Conservation (phyloP, 1,284 basidiomycete species). For the Malassezia dermatis region DNA sequence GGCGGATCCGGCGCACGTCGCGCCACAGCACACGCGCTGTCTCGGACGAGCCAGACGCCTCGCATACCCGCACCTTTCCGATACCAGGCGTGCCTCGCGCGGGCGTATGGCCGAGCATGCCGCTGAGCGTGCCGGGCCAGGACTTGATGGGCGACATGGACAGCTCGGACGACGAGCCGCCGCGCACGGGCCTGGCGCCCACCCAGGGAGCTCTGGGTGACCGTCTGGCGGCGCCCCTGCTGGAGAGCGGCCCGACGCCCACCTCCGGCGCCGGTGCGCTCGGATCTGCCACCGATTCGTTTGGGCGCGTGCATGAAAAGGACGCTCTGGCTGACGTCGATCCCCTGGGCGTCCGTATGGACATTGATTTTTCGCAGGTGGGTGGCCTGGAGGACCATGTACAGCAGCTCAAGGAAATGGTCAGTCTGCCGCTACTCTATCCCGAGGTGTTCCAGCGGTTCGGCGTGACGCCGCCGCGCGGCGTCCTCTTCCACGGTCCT, state of each 20-base stretch:
- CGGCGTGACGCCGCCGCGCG: slow-evolving; percentile 85
- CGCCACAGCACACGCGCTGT: slow-evolving; percentile 15
- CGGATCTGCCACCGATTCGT: slow-evolving; percentile 22
- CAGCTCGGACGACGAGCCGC: slow-evolving; percentile 41
- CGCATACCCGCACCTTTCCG: slow-evolving; percentile 14
- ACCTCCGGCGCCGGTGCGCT: slow-evolving; percentile 21
- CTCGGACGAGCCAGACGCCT: slow-evolving; percentile 7
- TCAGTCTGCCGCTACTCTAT: slow-evolving; percentile 83
- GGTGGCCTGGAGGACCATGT: slow-evolving; percentile 94
- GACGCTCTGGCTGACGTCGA: slow-evolving; percentile 85
- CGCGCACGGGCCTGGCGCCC: slow-evolving; percentile 10
- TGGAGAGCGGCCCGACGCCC: slow-evolving; percentile 23
- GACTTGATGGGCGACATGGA: slow-evolving; percentile 43
- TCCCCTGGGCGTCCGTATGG: slow-evolving; percentile 83
- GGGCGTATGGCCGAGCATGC: slow-evolving; percentile 14
- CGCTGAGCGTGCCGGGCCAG: slow-evolving; percentile 38
- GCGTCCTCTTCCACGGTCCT: slow-evolving; percentile 70
- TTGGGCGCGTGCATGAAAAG: slow-evolving; percentile 24
- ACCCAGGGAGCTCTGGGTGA: background rate
- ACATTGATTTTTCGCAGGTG: slow-evolving; percentile 92
- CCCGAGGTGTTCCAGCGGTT: slow-evolving; percentile 96
- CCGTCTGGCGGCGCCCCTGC: slow-evolving; percentile 17
- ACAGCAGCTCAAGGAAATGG: slow-evolving; percentile 97
- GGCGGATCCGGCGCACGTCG: slow-evolving; percentile 18
- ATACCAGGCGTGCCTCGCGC: slow-evolving; percentile 13